phyloP scores from a whole-genome alignment of 495 filamentous ascomycete species.

The Talaromyces adpressus region DNA sequence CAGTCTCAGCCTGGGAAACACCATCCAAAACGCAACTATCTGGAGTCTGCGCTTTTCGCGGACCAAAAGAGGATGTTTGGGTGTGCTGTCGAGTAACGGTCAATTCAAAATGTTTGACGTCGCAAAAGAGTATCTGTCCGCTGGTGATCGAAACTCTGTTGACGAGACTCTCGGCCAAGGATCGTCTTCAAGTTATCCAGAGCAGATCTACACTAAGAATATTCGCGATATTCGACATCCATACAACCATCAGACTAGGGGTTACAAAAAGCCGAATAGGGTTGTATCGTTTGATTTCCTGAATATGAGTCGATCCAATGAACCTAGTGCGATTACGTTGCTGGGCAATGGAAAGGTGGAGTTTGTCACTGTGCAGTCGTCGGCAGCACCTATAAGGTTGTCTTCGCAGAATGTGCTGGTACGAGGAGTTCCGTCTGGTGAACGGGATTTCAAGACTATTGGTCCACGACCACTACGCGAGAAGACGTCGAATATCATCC shows the following conservation, averaged over 20 bases:
- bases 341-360: conserved; percentile 61
- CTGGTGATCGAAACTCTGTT: conserved; percentile 33
- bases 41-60: conserved; percentile 77
- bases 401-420: conserved; percentile 37
- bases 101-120: conserved; percentile 69
- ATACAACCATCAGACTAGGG: conserved; percentile 33
- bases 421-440: conserved; percentile 21
- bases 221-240: conserved; percentile 40
- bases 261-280: conserved; percentile 49
- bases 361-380: conserved; percentile 54
- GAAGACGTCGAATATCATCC: conserved; percentile 24
- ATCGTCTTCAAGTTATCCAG: conserved; percentile 32
- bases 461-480: conserved; percentile 24
- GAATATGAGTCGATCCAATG: conserved; percentile 51
- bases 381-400: conserved; percentile 41
- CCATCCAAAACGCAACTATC: conserved; percentile 54
- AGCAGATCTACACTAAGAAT: conserved; percentile 40
- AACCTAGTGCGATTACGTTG: conserved; percentile 60
- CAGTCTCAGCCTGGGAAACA: conserved; percentile 61
- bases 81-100: conserved; percentile 68
- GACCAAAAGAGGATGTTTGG: conserved; percentile 65
- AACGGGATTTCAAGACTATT: conserved; percentile 25
- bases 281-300: conserved; percentile 88
- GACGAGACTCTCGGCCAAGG: conserved; percentile 34
- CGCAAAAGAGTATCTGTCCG: conserved; percentile 49